phyloP scores from a whole-genome alignment of 106 monocot species.

The Agapanthus africanus region DNA sequence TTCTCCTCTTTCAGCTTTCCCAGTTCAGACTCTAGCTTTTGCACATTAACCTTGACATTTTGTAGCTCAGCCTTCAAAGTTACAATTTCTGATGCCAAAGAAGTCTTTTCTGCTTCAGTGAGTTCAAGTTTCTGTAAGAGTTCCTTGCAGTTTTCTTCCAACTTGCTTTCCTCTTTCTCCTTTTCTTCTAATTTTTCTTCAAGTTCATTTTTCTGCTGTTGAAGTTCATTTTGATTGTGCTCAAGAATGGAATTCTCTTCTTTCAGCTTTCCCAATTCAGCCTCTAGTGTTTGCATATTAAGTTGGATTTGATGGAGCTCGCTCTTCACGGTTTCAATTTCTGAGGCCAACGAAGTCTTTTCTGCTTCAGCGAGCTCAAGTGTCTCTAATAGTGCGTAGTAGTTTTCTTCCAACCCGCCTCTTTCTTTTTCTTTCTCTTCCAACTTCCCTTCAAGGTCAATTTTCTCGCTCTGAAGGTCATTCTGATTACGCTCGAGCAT shows the following conservation, averaged over 20 bases:
- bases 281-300: constrained; percentile 6
- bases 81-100: constrained; percentile 14
- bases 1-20: constrained; percentile 26
- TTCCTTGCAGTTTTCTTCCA: constrained; percentile 25
- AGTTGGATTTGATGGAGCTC: background rate
- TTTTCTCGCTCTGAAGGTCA: constrained; percentile 24
- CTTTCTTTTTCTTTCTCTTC: constrained; percentile 34
- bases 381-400: constrained; percentile 22
- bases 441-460: constrained; percentile 13
- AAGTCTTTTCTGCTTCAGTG: constrained; percentile 23
- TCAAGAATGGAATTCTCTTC: constrained; percentile 25
- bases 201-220: constrained; percentile 18
- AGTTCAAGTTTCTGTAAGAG: constrained; percentile 29
- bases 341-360: background rate
- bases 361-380: constrained; percentile 30
- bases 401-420: constrained; percentile 15
- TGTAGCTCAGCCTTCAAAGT: background rate
- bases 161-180: constrained; percentile 19
- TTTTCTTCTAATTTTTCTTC: constrained; percentile 23
- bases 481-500: constrained; percentile 15
- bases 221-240: too few relatives aligned
- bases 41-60: background rate
- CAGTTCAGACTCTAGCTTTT: constrained; percentile 15
- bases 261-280: constrained; percentile 18
- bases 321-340: background rate